phyloP scores from a whole-genome alignment of 768 basidiomycete species.

The Auriscalpium orientale region DNA sequence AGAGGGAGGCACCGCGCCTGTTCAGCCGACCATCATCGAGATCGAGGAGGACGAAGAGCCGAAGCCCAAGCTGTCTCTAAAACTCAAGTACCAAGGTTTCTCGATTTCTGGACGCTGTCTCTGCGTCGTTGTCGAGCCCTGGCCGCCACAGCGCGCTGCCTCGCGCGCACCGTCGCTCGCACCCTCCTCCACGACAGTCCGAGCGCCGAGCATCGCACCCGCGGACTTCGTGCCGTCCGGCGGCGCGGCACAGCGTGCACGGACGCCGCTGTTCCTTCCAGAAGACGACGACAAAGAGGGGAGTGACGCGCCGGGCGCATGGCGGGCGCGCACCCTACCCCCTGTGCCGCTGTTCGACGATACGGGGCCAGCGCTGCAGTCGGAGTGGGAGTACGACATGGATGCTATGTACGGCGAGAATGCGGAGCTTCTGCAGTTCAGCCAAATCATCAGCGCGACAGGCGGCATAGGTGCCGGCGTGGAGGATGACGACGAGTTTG shows the following conservation, averaged over 20 bases:
- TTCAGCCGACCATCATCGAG: conserved; percentile 32
- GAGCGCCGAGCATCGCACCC: conserved; percentile 29
- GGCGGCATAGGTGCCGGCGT: conserved; percentile 52
- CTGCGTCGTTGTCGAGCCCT: conserved; percentile 80
- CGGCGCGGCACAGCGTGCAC: conserved; percentile 28
- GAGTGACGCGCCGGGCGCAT: conserved; percentile 32
- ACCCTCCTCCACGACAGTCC: conserved; percentile 21
- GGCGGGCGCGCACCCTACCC: conserved; percentile 21
- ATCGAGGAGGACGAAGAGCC: conserved; percentile 51
- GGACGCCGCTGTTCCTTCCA: conserved; percentile 70
- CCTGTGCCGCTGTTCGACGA: conserved; percentile 40
- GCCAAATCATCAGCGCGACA: conserved; percentile 56
- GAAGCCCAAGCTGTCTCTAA: conserved; percentile 65
- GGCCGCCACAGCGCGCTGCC: conserved; percentile 43
- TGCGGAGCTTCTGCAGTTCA: conserved; percentile 66
- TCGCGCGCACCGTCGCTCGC: conserved; percentile 26
- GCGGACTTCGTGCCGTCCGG: conserved; percentile 21
- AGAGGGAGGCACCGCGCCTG: conserved; percentile 8
- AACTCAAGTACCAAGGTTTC: conserved; percentile 65
- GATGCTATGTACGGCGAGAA: conserved; percentile 30
- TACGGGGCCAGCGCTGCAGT: neutral
- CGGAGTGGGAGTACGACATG: conserved; percentile 17
- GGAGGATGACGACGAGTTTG: conserved; percentile 72
- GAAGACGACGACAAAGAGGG: conserved; percentile 44
- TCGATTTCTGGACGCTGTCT: conserved; percentile 64